Base-by-base conservation (phyloP, 2,329 filamentous ascomycete species). In the Alternaria burnsii region DNA sequence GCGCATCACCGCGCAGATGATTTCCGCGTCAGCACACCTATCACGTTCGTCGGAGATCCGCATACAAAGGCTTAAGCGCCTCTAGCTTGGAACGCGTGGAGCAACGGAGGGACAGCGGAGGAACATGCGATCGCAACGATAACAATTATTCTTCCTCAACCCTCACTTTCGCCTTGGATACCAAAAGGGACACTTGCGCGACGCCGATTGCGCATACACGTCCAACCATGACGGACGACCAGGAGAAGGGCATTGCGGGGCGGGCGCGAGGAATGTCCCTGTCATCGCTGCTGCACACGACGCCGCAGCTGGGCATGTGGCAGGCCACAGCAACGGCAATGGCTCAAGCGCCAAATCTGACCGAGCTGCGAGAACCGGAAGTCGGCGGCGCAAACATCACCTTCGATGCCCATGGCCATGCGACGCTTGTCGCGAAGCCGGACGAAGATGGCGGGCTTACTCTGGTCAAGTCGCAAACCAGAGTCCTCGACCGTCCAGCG, bases 261-360 rank as follows among this genome's bases (percentile, higher is more conserved):
- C 61, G 66, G 20, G 63, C 66, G 8, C 74, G 75, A 18, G 61
- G 73, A 20, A 70, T 71, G 16, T 77, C 75, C n/a, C 16, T 40
- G 20, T 57, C 74, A 34, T 75, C 71, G 55, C 54, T 75, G 34
- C 71, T 77, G 50, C 75, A 79, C 36, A 68, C 73, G 18, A 62
- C 76, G 47, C 71, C 75, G 2, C 79, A 79, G 20, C 69, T 74
- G 4, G 79, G 79, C 51, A 78, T 80, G 72, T 79, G 77, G 78
- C 78, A 80, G 20, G 81, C 81, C 1, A 79, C 79, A 2, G 80
- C 76, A 18, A 74, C 67, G 12, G 74, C 75, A 0, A 79, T 77
- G 12, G 71, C 79, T 18, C 77, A 76, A 63, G 79, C 80, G 28
- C 80, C 80, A 0, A 79, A 79, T 1, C 43, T 82, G 20, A 68